Evolutionary conservation across 2,329 filamentous ascomycete species (phyloP).

Genomic region (Stachybotrys echinatus): DNA sequence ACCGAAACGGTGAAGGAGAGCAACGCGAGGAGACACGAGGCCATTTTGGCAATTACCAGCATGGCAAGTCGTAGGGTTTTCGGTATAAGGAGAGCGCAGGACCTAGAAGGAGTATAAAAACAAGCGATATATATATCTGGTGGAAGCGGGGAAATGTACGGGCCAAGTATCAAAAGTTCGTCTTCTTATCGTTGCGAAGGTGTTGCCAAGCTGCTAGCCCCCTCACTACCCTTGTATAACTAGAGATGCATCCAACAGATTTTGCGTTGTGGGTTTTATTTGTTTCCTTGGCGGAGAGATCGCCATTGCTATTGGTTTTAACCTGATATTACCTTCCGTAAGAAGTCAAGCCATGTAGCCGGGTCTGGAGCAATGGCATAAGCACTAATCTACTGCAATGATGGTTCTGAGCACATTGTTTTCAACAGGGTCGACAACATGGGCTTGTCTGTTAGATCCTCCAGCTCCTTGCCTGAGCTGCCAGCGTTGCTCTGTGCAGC

Average conservation of each 20-base stretch:
- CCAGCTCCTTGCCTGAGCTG: too few species aligned
- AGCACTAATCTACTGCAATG: not conserved
- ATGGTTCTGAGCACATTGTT: not conserved
- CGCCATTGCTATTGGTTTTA: not conserved
- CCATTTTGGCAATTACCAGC: not conserved
- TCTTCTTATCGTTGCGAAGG: not conserved
- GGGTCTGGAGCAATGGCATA: not conserved
- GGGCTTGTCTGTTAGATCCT: not conserved
- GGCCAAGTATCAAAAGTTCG: not conserved
- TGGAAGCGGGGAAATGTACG: slow-evolving; percentile 1
- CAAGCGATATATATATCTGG: not conserved
- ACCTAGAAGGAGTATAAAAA: not conserved
- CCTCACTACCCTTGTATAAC: not conserved
- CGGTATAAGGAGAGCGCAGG: not conserved
- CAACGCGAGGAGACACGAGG: not conserved
- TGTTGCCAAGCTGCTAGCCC: not conserved
- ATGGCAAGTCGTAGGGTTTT: not conserved
- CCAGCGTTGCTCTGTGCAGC: too few species aligned
- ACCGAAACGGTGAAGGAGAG: not conserved
- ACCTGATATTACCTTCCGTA: not conserved
- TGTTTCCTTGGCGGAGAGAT: not conserved
- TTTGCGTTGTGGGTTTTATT: not conserved
- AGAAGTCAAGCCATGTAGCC: not conserved
- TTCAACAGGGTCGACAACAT: not conserved
- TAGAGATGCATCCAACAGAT: not conserved